These are phyloP conservation scores for Spinacia oleracea DNA, from an alignment of 179 eudicot species.

Conservation along the genomic window DNA sequence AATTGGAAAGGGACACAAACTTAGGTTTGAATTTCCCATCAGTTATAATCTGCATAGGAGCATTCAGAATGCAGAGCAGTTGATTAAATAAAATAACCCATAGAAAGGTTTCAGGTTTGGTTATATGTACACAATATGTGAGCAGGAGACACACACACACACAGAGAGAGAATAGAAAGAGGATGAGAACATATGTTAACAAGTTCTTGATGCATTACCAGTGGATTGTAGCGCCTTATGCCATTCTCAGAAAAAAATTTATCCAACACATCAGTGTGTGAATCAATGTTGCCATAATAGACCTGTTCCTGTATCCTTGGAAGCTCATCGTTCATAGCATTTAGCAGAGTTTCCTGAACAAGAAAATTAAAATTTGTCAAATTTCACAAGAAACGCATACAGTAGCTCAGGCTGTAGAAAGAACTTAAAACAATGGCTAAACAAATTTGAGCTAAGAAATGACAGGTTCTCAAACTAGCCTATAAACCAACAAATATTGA, in stretches of 20 bases:
- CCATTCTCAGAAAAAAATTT: constrained; percentile 91
- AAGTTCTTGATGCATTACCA: constrained; percentile 50
- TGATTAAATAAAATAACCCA: background rate
- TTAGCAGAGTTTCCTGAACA: constrained; percentile 73
- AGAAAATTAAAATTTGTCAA: background rate
- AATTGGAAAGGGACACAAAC: constrained; percentile 67
- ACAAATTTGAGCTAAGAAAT: background rate
- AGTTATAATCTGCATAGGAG: constrained; percentile 64
- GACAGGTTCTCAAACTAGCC: constrained; percentile 8
- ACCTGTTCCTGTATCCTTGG: constrained; percentile 99
- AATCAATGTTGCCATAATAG: constrained; percentile 83
- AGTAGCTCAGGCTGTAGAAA: background rate
- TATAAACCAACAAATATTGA: background rate
- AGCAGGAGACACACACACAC: background rate
- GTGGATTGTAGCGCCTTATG: constrained; percentile 83
- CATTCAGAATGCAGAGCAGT: constrained; percentile 3
- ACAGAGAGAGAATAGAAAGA: background rate
- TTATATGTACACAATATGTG: constrained; percentile 5
- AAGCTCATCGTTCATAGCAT: constrained; percentile 94
- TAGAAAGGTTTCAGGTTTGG: no score
- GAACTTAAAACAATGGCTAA: background rate
- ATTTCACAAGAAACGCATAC: background rate
- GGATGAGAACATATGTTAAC: background rate
- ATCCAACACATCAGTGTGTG: constrained; percentile 85
- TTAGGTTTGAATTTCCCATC: constrained; percentile 80